These are phyloP conservation scores for Reutealis trisperma DNA, from an alignment of 345 rosid genomes.

Conservation along the genomic window DNA sequence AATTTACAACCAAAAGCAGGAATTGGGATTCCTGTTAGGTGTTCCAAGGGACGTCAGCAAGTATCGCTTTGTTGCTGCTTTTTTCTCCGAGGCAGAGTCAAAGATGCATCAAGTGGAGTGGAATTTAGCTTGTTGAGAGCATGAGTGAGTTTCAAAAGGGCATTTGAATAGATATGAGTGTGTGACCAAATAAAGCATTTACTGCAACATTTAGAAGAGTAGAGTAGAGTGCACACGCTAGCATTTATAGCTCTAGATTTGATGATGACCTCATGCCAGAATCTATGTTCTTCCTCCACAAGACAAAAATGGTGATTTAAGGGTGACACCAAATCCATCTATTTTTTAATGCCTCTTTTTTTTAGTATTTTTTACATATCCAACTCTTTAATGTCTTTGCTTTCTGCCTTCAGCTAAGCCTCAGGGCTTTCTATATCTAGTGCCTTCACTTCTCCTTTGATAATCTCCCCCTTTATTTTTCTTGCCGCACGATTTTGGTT, in stretches of 20 bases:
- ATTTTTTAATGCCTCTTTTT: not conserved
- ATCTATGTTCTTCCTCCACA: slow-evolving; percentile 62
- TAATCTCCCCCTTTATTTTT: not conserved
- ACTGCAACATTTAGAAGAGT: slow-evolving; percentile 25
- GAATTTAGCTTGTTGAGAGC: slow-evolving; percentile 29
- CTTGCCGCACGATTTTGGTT: not conserved
- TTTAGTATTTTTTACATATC: not conserved
- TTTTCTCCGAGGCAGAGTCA: slow-evolving; percentile 37
- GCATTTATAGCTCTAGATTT: slow-evolving; percentile 69
- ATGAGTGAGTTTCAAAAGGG: slow-evolving; percentile 29
- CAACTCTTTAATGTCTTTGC: not conserved
- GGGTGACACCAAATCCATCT: slow-evolving; percentile 27
- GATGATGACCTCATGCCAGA: slow-evolving; percentile 62
- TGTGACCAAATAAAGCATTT: slow-evolving; percentile 52
- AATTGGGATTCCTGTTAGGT: slow-evolving; percentile 12
- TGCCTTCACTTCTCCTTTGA: not conserved
- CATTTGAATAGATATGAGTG: slow-evolving; percentile 40
- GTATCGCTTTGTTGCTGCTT: slow-evolving; percentile 27
- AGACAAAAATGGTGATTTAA: slow-evolving; percentile 41
- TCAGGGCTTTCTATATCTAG: not conserved
- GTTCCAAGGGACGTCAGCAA: slow-evolving; percentile 19
- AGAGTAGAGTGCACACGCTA: slow-evolving; percentile 56
- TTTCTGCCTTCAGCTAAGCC: not conserved
- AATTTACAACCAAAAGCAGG: not conserved
- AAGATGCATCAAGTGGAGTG: slow-evolving; percentile 39